Conservation (phyloP, 139 green algal genomes). For the Klebsormidium nitens region DNA sequence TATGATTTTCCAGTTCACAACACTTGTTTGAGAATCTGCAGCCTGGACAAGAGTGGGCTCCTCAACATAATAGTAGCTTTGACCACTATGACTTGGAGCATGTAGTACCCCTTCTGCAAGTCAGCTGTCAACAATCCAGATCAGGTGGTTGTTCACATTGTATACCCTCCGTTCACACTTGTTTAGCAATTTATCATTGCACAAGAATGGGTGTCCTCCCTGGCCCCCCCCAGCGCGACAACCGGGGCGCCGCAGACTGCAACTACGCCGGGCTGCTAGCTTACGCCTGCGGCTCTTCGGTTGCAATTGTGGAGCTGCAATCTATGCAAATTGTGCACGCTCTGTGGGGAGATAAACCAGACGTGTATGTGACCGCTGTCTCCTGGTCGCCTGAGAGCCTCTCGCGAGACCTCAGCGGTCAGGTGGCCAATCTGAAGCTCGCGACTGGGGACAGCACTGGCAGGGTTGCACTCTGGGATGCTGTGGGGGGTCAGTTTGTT, state of each 20-base stretch:
- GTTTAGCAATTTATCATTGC: no score
- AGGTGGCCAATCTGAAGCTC: constrained; percentile 13
- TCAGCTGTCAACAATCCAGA: no score
- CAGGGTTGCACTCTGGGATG: constrained; percentile 24
- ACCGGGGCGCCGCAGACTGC: constrained; percentile 22
- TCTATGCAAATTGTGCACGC: constrained; percentile 38
- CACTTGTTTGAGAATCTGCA: no score
- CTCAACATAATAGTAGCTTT: no score
- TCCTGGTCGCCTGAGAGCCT: constrained; percentile 20
- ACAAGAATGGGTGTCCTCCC: constrained; percentile 18
- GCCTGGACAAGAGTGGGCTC: no score
- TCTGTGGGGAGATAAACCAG: neutral
- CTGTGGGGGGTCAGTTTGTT: constrained; percentile 17
- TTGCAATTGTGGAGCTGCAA: constrained; percentile 13
- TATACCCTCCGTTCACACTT: no score
- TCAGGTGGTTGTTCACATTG: no score
- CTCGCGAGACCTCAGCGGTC: constrained; percentile 11
- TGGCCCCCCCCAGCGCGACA: constrained; percentile 18
- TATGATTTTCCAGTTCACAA: no score
- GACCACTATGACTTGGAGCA: no score
- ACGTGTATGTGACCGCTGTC: constrained; percentile 15
- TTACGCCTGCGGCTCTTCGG: constrained; percentile 5
- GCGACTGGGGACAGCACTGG: constrained; percentile 20
- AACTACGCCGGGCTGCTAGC: constrained; percentile 19
- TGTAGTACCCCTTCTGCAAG: no score